These are phyloP conservation scores for Irpex rosettiformis DNA, from an alignment of 1,284 basidiomycete genomes.

Conservation along the genomic window DNA sequence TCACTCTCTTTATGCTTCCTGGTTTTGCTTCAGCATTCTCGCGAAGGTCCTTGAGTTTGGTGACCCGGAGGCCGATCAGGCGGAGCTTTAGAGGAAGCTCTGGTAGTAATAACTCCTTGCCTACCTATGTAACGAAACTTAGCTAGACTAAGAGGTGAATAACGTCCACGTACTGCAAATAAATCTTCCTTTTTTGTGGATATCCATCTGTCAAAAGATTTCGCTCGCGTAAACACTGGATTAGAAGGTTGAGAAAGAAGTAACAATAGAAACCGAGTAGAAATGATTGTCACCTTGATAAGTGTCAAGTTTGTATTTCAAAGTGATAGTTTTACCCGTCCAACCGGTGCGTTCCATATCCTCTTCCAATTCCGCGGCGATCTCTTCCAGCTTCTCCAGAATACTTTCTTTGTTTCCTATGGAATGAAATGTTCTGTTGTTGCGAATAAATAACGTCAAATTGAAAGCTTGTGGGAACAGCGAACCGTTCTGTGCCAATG, in stretches of 20 bases:
- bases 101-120: slow-evolving; percentile 76
- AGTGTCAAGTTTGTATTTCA: slow-evolving; percentile 80
- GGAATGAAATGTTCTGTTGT: slow-evolving; percentile 69
- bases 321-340: slow-evolving; percentile 73
- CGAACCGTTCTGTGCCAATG: slow-evolving; percentile 83
- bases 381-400: slow-evolving; percentile 71
- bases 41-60: slow-evolving; percentile 79
- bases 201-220: slow-evolving; percentile 74
- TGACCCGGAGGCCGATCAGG: slow-evolving; percentile 80
- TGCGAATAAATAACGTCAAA: not conserved
- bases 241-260: too few species aligned
- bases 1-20: slow-evolving; percentile 63
- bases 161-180: slow-evolving; percentile 50
- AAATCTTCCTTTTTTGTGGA: slow-evolving; percentile 74
- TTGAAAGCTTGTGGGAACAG: not conserved
- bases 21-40: slow-evolving; percentile 38
- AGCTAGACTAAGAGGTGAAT: not conserved
- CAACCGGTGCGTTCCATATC: slow-evolving; percentile 74
- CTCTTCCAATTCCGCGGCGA: slow-evolving; percentile 75
- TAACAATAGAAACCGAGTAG: not conserved
- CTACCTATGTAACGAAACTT: slow-evolving; percentile 37
- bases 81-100: slow-evolving; percentile 78
- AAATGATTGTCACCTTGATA: slow-evolving; percentile 53
- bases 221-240: slow-evolving; percentile 80
- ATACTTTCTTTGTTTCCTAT: slow-evolving; percentile 63